phyloP scores from a whole-genome alignment of 129 eudicot species.

The Calendula officinalis region DNA sequence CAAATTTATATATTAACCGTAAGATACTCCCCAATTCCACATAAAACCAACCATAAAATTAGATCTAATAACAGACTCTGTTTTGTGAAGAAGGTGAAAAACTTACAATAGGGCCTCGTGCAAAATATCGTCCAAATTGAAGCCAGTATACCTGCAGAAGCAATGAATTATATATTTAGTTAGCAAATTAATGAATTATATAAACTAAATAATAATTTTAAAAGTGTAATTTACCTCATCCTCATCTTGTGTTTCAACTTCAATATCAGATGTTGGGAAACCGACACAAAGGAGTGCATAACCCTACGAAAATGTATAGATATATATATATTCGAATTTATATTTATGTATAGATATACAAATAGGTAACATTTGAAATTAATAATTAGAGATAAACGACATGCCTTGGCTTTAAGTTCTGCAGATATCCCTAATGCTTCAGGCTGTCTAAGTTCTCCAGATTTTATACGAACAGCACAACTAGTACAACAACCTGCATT shows the following conservation, averaged over 20 bases:
- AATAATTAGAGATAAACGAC: slow-evolving; percentile 18
- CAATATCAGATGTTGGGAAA: slow-evolving; percentile 83
- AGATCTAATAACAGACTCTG: not conserved
- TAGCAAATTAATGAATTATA: not conserved
- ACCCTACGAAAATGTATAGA: slow-evolving; percentile 45
- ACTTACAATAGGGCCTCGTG: slow-evolving; percentile 96
- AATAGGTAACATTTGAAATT: slow-evolving; percentile 1
- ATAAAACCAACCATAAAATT: not conserved
- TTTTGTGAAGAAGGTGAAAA: not conserved
- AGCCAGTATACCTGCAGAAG: slow-evolving; percentile 91
- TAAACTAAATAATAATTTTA: not conserved
- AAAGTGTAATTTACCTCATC: slow-evolving; percentile 75
- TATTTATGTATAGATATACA: slow-evolving; percentile 3
- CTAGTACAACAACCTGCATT: slow-evolving; percentile 96
- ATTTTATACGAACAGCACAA: slow-evolving; percentile 97
- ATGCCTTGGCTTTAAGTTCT: slow-evolving; percentile 77
- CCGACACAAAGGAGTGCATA: slow-evolving; percentile 99
- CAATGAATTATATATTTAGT: slow-evolving; percentile 16
- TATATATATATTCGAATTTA: not conserved
- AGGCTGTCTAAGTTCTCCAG: slow-evolving; percentile 92
- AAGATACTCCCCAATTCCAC: slow-evolving; percentile 9
- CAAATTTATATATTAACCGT: slow-evolving; percentile 5
- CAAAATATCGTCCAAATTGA: slow-evolving; percentile 97
- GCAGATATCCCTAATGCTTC: slow-evolving; percentile 99
- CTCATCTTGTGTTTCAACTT: slow-evolving; percentile 99